Conservation (phyloP, 2,329 filamentous ascomycete genomes). For the Sporothrix pallida region DNA sequence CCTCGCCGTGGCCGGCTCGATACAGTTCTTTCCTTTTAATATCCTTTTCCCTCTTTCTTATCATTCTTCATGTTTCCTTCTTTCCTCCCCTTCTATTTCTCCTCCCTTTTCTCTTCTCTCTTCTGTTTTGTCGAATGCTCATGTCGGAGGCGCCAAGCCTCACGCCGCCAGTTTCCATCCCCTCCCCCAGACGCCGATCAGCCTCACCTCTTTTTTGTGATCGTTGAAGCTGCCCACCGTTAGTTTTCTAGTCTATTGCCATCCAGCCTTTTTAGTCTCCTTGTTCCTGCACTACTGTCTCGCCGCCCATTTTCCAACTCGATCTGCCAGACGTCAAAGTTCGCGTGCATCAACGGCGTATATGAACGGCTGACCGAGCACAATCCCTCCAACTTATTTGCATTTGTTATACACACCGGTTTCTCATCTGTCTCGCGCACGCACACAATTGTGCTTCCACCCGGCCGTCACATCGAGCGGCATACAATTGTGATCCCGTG, state of each 20-base stretch:
- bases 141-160: constrained; percentile 24
- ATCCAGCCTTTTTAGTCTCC: too few relatives aligned
- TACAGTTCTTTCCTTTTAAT: constrained; percentile 16
- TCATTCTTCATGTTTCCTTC: neutral
- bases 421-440: neutral
- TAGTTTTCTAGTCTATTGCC: neutral
- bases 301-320: neutral
- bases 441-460: constrained; percentile 1
- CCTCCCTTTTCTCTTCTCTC: constrained; percentile 1
- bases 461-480: constrained; percentile 11
- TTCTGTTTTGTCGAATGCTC: constrained; percentile 2
- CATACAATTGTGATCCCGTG: constrained; percentile 25
- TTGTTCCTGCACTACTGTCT: constrained; percentile 11
- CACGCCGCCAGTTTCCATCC: constrained; percentile 19
- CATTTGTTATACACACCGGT: neutral
- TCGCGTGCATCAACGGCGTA: neutral
- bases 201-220: neutral
- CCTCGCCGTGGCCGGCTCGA: neutral
- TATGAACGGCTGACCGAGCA: constrained; percentile 1
- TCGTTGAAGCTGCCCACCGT: neutral
- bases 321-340: neutral
- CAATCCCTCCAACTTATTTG: neutral
- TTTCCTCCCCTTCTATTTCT: neutral
- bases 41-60: constrained; percentile 21
- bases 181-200: constrained; percentile 18